Evolutionary conservation across 179 eudicot genomes (phyloP).

Genomic region (Dionaea muscipula): DNA sequence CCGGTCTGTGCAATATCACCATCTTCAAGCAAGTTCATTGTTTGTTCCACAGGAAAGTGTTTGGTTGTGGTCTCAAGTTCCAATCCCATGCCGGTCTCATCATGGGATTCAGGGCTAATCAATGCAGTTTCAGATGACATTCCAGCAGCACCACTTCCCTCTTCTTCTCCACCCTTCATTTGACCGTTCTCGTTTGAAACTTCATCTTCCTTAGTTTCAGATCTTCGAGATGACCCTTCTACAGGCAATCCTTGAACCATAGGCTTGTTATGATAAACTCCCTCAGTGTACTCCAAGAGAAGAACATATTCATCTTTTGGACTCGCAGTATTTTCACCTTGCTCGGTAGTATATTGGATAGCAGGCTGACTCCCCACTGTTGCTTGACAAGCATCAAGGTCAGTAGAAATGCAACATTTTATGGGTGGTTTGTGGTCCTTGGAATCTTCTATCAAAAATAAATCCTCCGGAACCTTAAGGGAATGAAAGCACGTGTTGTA

Average conservation of each 20-base stretch:
- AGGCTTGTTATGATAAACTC: constrained; percentile 5
- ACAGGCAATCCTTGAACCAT: constrained; percentile 8
- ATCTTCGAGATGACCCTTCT: constrained; percentile 8
- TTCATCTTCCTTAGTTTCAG: constrained; percentile 11
- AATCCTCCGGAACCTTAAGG: constrained; percentile 15
- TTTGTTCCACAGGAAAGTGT: no score
- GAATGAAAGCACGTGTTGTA: constrained; percentile 1
- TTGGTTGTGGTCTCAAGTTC: constrained; percentile 1
- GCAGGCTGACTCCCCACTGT: constrained; percentile 9
- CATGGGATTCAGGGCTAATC: constrained; percentile 8
- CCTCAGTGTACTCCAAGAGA: constrained; percentile 10
- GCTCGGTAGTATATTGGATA: constrained; percentile 1
- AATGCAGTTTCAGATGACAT: constrained; percentile 11
- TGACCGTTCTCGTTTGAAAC: constrained; percentile 4
- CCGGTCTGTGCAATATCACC: no score
- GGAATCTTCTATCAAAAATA: constrained; percentile 18
- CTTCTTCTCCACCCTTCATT: constrained; percentile 9
- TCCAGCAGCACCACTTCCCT: constrained; percentile 7
- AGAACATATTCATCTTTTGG: constrained; percentile 9
- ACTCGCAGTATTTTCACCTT: constrained; percentile 5
- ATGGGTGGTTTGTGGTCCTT: constrained; percentile 9
- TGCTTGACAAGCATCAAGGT: constrained; percentile 12
- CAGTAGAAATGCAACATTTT: constrained; percentile 5
- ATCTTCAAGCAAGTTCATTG: no score
- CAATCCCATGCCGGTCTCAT: constrained; percentile 1